Percentiles rank a stretch among this genome's conserved stretches.
Evolutionary conservation across 331 rosid genomes (phyloP).

Genomic region (Malus hybrid): DNA sequence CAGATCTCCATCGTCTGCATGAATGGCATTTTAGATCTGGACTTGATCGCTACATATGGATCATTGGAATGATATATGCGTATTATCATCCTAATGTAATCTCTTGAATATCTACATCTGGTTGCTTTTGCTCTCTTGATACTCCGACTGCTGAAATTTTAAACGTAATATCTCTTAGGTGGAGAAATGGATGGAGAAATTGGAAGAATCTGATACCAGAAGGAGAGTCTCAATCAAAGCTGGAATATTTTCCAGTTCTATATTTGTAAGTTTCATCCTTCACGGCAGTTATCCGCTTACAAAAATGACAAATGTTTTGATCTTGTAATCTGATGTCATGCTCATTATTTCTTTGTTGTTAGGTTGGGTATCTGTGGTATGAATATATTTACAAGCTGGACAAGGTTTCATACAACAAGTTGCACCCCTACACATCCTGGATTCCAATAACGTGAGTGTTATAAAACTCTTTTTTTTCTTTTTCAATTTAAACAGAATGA

Average conservation of each 20-base stretch:
- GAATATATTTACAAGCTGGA: slow-evolving; percentile 95
- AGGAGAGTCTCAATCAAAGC: slow-evolving; percentile 76
- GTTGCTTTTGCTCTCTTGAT: slow-evolving; percentile 10
- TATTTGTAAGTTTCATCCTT: slow-evolving; percentile 55
- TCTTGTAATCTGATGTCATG: slow-evolving; percentile 13
- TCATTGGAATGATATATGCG: slow-evolving; percentile 94
- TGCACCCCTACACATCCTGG: slow-evolving; percentile 98
- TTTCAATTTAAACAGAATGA: not conserved
- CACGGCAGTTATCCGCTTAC: not conserved
- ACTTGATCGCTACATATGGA: slow-evolving; percentile 29
- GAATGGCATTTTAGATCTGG: slow-evolving; percentile 99
- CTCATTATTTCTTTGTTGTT: slow-evolving; percentile 9
- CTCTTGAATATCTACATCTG: slow-evolving; percentile 14
- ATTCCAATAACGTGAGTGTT: slow-evolving; percentile 90
- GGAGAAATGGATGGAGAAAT: slow-evolving; percentile 94
- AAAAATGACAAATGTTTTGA: not conserved
- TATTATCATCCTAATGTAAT: slow-evolving; percentile 92
- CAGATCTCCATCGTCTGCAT: slow-evolving; percentile 73
- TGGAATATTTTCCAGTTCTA: slow-evolving; percentile 47
- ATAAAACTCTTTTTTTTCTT: not conserved
- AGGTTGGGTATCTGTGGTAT: slow-evolving; percentile 95
- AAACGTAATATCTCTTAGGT: slow-evolving; percentile 44
- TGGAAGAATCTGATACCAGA: slow-evolving; percentile 87
- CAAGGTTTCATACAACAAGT: slow-evolving; percentile 81
- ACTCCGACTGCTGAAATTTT: slow-evolving; percentile 8